phyloP scores from a whole-genome alignment of 257 asterid species.

The Coffea canephora region DNA sequence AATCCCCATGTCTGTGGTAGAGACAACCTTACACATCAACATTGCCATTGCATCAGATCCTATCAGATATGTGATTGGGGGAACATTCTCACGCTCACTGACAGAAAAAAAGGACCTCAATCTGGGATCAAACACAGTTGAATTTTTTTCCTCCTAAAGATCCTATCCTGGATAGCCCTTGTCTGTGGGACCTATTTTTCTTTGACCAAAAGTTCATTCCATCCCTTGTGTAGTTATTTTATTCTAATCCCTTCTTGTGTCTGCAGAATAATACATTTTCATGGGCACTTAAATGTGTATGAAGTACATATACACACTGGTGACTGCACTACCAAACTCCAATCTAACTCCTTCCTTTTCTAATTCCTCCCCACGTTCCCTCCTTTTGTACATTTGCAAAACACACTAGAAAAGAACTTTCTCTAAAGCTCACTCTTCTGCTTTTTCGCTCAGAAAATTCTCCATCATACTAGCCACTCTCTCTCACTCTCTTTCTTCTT shows the following conservation, averaged over 20 bases:
- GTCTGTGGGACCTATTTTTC: constrained; percentile 27
- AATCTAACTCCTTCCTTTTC: constrained; percentile 15
- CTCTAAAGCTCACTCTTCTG: constrained; percentile 54
- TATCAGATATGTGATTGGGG: not conserved
- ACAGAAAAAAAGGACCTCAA: constrained; percentile 20
- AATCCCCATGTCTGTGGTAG: not conserved
- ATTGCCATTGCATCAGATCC: not conserved
- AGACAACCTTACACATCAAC: not conserved
- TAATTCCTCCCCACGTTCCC: constrained; percentile 39
- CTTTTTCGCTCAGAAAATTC: constrained; percentile 39
- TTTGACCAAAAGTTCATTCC: constrained; percentile 35
- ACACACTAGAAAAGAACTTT: constrained; percentile 38
- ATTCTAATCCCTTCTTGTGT: not conserved
- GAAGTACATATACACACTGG: not conserved
- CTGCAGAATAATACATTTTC: not conserved
- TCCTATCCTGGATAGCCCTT: constrained; percentile 24
- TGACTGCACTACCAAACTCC: not conserved
- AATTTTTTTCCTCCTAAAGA: constrained; percentile 3
- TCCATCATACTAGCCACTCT: constrained; percentile 61
- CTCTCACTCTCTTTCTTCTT: constrained; percentile 22
- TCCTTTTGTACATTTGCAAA: constrained; percentile 54
- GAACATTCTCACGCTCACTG: constrained; percentile 44
- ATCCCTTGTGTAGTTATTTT: not conserved
- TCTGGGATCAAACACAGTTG: constrained; percentile 28
- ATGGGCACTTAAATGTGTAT: not conserved